Conservation (phyloP, 2,329 filamentous ascomycete species). For the Orbilia quercus region DNA sequence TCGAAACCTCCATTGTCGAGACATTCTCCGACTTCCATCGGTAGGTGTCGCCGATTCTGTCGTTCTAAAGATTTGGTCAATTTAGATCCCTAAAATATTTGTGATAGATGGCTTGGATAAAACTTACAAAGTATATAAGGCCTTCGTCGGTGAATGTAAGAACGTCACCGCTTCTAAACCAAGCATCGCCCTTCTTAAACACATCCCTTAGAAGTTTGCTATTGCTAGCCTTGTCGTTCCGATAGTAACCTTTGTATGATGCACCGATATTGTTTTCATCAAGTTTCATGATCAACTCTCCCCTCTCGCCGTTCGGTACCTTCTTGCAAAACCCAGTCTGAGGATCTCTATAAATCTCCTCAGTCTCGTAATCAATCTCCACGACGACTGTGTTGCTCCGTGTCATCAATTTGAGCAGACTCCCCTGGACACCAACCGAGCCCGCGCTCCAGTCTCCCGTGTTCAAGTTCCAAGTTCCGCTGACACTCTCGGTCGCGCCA, state of each 20-base stretch:
- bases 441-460: slow-evolving; percentile 79
- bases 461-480: slow-evolving; percentile 77
- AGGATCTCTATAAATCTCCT: slow-evolving; percentile 75
- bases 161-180: slow-evolving; percentile 86
- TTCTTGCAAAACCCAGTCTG: slow-evolving; percentile 75
- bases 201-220: slow-evolving; percentile 80
- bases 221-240: slow-evolving; percentile 75
- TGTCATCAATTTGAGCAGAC: slow-evolving; percentile 70
- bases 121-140: slow-evolving; percentile 75
- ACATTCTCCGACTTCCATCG: slow-evolving; percentile 87
- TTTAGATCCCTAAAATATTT: slow-evolving; percentile 23
- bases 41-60: slow-evolving; percentile 82
- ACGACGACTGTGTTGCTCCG: slow-evolving; percentile 70
- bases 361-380: slow-evolving; percentile 76
- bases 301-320: slow-evolving; percentile 72
- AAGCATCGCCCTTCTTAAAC: slow-evolving; percentile 79
- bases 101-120: background rate
- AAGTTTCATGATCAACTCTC: slow-evolving; percentile 79
- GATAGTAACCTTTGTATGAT: slow-evolving; percentile 84
- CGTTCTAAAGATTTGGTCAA: slow-evolving; percentile 61
- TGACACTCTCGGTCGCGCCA: slow-evolving; percentile 77
- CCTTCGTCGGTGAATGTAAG: slow-evolving; percentile 77
- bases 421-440: slow-evolving; percentile 79
- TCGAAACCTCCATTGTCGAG: slow-evolving; percentile 82
- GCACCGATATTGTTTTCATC: slow-evolving; percentile 72